Base-by-base conservation (phyloP, 345 rosid genomes). In the Carallia pectinifolia region DNA sequence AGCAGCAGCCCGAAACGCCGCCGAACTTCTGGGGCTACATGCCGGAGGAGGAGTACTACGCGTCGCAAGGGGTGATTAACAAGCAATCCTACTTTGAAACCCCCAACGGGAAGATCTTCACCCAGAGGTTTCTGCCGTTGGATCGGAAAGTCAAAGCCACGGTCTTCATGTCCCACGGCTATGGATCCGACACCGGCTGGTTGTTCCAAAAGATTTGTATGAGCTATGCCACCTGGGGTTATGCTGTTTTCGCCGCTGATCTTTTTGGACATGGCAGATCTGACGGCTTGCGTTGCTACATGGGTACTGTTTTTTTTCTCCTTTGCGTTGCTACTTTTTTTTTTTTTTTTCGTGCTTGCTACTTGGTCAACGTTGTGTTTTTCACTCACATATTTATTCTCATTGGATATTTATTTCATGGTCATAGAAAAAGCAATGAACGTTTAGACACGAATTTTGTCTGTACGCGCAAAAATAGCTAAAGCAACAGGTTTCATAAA, bases 141-240 rank as follows among this genome's bases (percentile, higher is more conserved):
- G 96, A 90, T 71, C 72, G 81, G 52, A 74, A 85, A 27, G 81
- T 91, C 79, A 95, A 90, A 78, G 99, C 79, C 6, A 58, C 96
- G 3, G 97, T 91, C 7, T 89, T 68, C 79, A 91, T 90, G 97
- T 76, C 89, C 58, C 97, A 95, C 40, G 99, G 97, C 34, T 95
- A 91, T 39, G 99, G 97, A 76, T 90, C 97, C 5, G 99, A 95
- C 59, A 85, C 97, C 1, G 93, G 96, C 1, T 95, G 97, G 99
- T 15, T 92, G 77, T 91, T 95, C 74, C 97, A 90, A 82, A 90
- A 89, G 90, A 89, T 91, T 29, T 91, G 97, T 71, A 95, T 95
- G 69, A 86, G 58, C 60, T 91, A 48, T 47, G 74, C 91, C 1
- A 79, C 74, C 33, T 95, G 97, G 99, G 99, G 99, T n/a, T 95